Conservation (phyloP, 2,329 filamentous ascomycete species). For the Stachybotrys elegans region DNA sequence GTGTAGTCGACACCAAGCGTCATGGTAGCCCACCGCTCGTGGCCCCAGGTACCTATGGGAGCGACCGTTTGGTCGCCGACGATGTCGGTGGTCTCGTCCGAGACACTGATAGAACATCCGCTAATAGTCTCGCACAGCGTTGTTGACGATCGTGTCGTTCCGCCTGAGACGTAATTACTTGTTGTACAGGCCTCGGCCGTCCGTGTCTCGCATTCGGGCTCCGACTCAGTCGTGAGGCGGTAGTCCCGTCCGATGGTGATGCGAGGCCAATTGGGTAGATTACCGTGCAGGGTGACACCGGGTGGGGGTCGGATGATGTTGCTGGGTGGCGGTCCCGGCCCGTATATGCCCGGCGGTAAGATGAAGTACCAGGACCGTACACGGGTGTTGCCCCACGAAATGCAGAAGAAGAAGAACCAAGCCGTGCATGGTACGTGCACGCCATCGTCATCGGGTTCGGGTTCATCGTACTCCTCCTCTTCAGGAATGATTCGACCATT, state of each 20-base stretch:
- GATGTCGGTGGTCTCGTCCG: slow-evolving; percentile 6
- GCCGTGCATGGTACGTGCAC: slow-evolving; percentile 9
- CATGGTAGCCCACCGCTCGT: slow-evolving; percentile 4
- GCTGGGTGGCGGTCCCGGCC: slow-evolving; percentile 9
- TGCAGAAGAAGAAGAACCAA: slow-evolving; percentile 16
- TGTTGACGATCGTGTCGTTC: slow-evolving; percentile 8
- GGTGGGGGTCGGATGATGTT: slow-evolving; percentile 7
- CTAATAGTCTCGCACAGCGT: slow-evolving; percentile 10
- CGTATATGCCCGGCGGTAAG: slow-evolving; percentile 12
- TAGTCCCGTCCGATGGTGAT: slow-evolving; percentile 10
- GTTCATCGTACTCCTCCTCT: slow-evolving; percentile 6
- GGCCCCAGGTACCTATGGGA: slow-evolving; percentile 5
- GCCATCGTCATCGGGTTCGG: slow-evolving; percentile 9
- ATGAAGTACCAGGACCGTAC: slow-evolving; percentile 7
- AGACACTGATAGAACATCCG: slow-evolving; percentile 10
- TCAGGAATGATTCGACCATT: not conserved
- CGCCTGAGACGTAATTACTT: slow-evolving; percentile 4
- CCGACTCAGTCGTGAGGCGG: slow-evolving; percentile 6
- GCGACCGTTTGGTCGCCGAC: slow-evolving; percentile 7
- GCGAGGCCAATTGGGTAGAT: slow-evolving; percentile 12
- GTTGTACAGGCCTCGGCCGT: slow-evolving; percentile 8
- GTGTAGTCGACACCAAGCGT: slow-evolving; percentile 2
- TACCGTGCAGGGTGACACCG: slow-evolving; percentile 7
- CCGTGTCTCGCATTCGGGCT: slow-evolving; percentile 9
- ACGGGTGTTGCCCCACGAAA: slow-evolving; percentile 9